These are phyloP conservation scores for Colletotrichum endophyticum DNA, from an alignment of 2,329 filamentous ascomycete genomes.

Conservation along the genomic window DNA sequence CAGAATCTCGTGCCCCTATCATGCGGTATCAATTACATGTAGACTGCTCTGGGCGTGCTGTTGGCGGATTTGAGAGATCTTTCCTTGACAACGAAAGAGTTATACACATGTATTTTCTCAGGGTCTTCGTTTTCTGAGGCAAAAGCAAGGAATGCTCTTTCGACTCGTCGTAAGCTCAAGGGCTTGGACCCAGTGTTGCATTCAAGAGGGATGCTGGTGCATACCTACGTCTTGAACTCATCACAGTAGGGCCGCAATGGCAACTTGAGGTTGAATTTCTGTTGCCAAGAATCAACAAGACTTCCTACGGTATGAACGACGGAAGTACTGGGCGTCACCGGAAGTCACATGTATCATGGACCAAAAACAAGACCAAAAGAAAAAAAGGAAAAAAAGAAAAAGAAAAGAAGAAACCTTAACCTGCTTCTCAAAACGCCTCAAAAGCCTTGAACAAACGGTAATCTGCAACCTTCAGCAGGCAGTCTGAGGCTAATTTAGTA, in stretches of 20 bases:
- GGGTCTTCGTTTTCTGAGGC: too few relatives aligned
- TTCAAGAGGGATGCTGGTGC: too few relatives aligned
- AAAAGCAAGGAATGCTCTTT: too few relatives aligned
- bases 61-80: neutral
- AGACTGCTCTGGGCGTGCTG: too few relatives aligned
- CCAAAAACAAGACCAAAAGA: too few relatives aligned
- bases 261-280: neutral
- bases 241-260: neutral
- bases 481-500: neutral
- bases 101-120: neutral
- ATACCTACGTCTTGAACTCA: neutral
- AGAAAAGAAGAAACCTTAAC: too few relatives aligned
- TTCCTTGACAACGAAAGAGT: neutral
- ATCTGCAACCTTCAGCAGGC: neutral
- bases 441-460: neutral
- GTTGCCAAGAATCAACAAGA: rapidly evolving
- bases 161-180: too few relatives aligned
- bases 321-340: too few relatives aligned
- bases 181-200: too few relatives aligned
- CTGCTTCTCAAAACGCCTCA: neutral
- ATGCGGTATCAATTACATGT: neutral
- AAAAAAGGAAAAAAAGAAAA: too few relatives aligned
- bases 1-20: neutral
- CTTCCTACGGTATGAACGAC: too few relatives aligned
- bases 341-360: too few relatives aligned